phyloP scores from a whole-genome alignment of 305 asterid species.

The Fraxinus paxiana region DNA sequence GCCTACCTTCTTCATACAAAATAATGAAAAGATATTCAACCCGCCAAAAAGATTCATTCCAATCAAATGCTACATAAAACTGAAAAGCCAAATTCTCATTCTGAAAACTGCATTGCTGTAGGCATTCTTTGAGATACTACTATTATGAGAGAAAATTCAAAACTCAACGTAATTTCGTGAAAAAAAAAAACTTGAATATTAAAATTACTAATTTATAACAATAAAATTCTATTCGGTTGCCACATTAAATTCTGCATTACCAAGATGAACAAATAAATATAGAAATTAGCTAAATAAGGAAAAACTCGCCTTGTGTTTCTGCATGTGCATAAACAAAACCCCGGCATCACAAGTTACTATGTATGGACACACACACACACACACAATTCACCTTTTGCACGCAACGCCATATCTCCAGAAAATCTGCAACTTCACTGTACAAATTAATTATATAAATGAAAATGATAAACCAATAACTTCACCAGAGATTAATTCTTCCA shows the following conservation, averaged over 20 bases:
- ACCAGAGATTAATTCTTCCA: neutral
- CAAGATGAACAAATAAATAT: neutral
- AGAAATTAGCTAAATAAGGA: neutral
- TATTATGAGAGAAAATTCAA: neutral
- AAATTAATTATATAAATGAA: neutral
- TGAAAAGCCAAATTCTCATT: neutral
- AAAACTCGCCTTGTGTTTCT: neutral
- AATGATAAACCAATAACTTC: neutral
- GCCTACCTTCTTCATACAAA: neutral
- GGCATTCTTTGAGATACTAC: neutral
- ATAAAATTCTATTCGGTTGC: neutral
- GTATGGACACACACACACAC: too few relatives aligned
- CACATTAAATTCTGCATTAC: neutral
- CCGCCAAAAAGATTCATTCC: neutral
- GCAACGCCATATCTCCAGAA: constrained; percentile 36
- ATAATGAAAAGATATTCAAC: neutral
- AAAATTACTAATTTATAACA: neutral
- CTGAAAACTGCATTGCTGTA: neutral
- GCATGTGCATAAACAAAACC: neutral
- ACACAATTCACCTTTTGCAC: constrained; percentile 37
- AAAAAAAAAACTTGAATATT: neutral
- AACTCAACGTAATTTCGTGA: neutral
- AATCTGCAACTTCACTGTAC: neutral
- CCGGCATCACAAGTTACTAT: neutral
- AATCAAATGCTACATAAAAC: neutral